phyloP scores from a whole-genome alignment of 2,329 filamentous ascomycete species.

The Pseudogymnoascus sp. region DNA sequence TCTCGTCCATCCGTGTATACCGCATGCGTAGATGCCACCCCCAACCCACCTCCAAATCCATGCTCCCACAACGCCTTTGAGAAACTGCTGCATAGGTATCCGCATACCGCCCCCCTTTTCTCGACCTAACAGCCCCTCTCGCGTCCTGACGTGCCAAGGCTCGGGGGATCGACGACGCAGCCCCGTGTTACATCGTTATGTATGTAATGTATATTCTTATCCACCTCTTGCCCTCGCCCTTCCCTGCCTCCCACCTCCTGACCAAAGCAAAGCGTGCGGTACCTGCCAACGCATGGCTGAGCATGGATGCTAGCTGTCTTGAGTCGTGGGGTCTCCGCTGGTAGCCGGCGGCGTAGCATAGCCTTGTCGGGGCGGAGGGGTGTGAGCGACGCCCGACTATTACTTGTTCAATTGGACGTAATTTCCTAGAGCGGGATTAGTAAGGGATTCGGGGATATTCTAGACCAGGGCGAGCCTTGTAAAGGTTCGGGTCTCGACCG shows the following conservation, averaged over 20 bases:
- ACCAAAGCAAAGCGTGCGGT: not conserved
- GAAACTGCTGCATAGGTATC: not conserved
- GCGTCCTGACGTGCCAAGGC: not conserved
- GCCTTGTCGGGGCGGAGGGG: not conserved
- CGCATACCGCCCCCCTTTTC: not conserved
- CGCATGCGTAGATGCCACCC: not conserved
- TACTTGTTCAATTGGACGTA: conserved; percentile 37
- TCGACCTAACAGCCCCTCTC: not conserved
- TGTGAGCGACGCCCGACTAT: conserved; percentile 10
- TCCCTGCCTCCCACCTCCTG: not conserved
- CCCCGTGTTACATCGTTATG: conserved; percentile 4
- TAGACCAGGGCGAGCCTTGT: not conserved
- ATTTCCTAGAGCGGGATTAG: conserved; percentile 30
- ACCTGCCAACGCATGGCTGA: not conserved
- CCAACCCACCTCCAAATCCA: not conserved
- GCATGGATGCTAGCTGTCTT: not conserved
- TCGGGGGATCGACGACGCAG: not conserved
- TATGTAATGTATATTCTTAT: not conserved
- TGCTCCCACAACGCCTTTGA: not conserved
- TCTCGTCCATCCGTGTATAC: not conserved
- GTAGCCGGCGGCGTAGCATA: not conserved
- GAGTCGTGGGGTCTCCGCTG: not conserved
- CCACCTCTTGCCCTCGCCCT: not conserved
- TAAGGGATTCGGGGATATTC: not conserved
- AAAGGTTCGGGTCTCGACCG: not conserved